Conservation (phyloP, 805 yeast genomes). For the Metschnikowia anglica region DNA sequence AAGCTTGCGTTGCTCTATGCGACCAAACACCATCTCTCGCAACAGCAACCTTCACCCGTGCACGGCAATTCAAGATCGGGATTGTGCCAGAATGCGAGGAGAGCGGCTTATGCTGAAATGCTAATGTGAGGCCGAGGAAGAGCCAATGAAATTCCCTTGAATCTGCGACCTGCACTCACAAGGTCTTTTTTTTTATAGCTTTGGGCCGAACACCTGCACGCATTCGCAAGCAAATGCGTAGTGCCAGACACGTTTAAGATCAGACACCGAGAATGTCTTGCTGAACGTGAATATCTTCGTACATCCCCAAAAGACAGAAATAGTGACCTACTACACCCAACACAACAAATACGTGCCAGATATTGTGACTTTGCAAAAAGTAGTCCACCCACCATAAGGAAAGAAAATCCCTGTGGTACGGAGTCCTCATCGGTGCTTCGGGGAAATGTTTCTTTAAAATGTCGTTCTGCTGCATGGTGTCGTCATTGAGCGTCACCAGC, state of each 20-base stretch:
- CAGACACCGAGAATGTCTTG: background rate
- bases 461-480: slow-evolving; percentile 22
- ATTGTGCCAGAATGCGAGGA: no score
- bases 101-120: no score
- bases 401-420: slow-evolving; percentile 39
- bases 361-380: slow-evolving; percentile 73
- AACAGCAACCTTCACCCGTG: background rate
- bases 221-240: no score
- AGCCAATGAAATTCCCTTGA: no score
- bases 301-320: slow-evolving; percentile 72
- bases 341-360: slow-evolving; percentile 92
- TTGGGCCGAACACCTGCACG: no score
- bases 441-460: slow-evolving; percentile 41
- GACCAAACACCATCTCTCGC: background rate
- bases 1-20: no score
- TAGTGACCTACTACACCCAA: slow-evolving; percentile 91
- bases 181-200: no score
- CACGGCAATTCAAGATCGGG: background rate
- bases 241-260: no score
- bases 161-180: no score
- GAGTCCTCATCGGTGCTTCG: slow-evolving; percentile 31
- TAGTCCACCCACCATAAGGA: slow-evolving; percentile 87
- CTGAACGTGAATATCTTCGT: slow-evolving; percentile 34
- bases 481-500: slow-evolving; percentile 7
- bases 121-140: no score